phyloP scores from a whole-genome alignment of 176 grass and related monocot species.

The Metroxylon sagu region DNA sequence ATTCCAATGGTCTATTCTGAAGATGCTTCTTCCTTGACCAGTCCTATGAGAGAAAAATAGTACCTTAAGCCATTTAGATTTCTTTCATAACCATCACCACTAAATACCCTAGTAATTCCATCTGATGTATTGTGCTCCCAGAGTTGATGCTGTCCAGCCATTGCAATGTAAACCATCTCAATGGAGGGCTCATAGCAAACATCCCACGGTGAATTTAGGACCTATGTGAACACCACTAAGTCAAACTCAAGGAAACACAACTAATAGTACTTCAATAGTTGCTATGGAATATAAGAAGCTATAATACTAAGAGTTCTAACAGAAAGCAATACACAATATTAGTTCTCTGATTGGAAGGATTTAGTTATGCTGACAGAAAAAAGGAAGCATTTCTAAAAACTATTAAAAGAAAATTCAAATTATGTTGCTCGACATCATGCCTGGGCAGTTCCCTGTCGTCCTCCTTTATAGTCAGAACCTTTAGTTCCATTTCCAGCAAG shows the following conservation, averaged over 20 bases:
- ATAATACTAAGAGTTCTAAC: too few relatives aligned
- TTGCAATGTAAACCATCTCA: conserved; percentile 75
- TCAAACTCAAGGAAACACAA: conserved; percentile 26
- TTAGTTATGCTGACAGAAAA: too few relatives aligned
- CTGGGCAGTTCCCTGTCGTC: conserved; percentile 67
- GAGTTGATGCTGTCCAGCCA: conserved; percentile 96
- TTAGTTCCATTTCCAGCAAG: conserved; percentile 92
- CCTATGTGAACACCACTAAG: conserved; percentile 40
- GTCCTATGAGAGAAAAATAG: background rate
- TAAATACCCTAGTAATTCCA: conserved; percentile 60
- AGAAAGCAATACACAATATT: too few relatives aligned
- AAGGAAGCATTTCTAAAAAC: too few relatives aligned
- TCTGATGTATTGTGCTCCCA: conserved; percentile 68
- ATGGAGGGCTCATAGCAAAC: conserved; percentile 62
- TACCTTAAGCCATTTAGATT: conserved; percentile 92
- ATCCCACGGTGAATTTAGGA: conserved; percentile 98
- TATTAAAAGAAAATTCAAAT: too few relatives aligned
- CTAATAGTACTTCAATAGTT: background rate
- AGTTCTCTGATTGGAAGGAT: too few relatives aligned
- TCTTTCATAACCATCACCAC: conserved; percentile 90
- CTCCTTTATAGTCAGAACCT: conserved; percentile 87
- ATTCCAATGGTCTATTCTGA: background rate
- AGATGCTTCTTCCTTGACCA: background rate
- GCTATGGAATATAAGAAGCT: too few relatives aligned
- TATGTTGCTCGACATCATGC: conserved; percentile 21